phyloP scores from a whole-genome alignment of 2,329 filamentous ascomycete species.

The Penicillium griseofulvum region DNA sequence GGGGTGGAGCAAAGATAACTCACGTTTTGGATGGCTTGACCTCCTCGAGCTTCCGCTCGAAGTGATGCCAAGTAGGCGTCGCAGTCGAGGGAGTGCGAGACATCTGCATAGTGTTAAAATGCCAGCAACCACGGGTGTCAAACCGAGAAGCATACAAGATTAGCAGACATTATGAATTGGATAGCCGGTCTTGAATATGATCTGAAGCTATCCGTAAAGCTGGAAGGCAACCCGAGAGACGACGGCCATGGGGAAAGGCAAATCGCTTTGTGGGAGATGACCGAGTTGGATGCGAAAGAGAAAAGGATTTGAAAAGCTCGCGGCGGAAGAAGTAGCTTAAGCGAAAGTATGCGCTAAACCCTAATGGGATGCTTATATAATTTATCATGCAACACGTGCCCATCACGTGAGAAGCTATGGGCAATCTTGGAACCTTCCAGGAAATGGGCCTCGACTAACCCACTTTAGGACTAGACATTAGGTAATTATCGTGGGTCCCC shows the following conservation, averaged over 20 bases:
- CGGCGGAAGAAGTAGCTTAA: slow-evolving; percentile 16
- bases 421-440: neutral
- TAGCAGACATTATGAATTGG: slow-evolving; percentile 38
- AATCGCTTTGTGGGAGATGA: slow-evolving; percentile 22
- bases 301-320: slow-evolving; percentile 23
- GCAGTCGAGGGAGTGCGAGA: slow-evolving; percentile 70
- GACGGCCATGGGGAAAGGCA: slow-evolving; percentile 33
- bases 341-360: slow-evolving; percentile 30
- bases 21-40: slow-evolving; percentile 89
- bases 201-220: slow-evolving; percentile 34
- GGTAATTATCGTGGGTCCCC: slow-evolving; percentile 1
- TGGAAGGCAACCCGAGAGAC: slow-evolving; percentile 32
- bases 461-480: neutral
- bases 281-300: slow-evolving; percentile 15
- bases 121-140: slow-evolving; percentile 30
- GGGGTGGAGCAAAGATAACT: slow-evolving; percentile 38
- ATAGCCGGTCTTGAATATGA: slow-evolving; percentile 17
- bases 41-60: slow-evolving; percentile 78
- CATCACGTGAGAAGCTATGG: neutral
- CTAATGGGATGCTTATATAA: neutral
- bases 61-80: slow-evolving; percentile 68
- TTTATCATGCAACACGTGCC: neutral
- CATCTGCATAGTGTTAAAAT: slow-evolving; percentile 52
- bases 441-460: neutral
- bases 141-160: slow-evolving; percentile 42